Percentiles rank a stretch among this genome's conserved stretches.
phyloP scores from a whole-genome alignment of 2,329 filamentous ascomycete genomes.

The Amauroascus verrucosus region DNA sequence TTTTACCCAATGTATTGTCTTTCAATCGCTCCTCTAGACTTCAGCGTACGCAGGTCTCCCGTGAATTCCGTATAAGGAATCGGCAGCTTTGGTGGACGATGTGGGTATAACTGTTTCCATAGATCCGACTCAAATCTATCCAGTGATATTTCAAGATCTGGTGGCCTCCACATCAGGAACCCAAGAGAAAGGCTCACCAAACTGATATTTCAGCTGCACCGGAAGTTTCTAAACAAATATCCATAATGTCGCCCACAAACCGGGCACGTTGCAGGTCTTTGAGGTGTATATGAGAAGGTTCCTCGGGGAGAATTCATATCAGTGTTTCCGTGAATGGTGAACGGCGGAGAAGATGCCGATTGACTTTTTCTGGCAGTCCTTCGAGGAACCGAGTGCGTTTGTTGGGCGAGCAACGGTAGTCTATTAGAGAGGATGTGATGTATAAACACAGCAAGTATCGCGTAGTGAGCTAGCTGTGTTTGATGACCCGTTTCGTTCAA shows the following conservation, averaged over 20 bases:
- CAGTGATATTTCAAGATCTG: slow-evolving; percentile 24
- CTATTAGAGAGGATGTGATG: slow-evolving; percentile 30
- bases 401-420: slow-evolving; percentile 24
- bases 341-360: slow-evolving; percentile 26
- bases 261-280: slow-evolving; percentile 29
- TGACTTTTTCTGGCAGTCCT: slow-evolving; percentile 21
- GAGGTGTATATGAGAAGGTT: slow-evolving; percentile 26
- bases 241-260: slow-evolving; percentile 30
- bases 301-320: slow-evolving; percentile 32
- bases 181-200: slow-evolving; percentile 32
- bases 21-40: too few species aligned
- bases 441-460: slow-evolving; percentile 31
- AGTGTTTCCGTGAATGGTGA: slow-evolving; percentile 32
- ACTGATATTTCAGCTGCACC: slow-evolving; percentile 30
- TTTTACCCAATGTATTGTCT: too few species aligned
- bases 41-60: too few species aligned
- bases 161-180: slow-evolving; percentile 27
- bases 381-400: slow-evolving; percentile 28
- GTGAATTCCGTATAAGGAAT: too few species aligned
- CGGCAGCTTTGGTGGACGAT: too few species aligned
- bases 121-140: slow-evolving; percentile 28
- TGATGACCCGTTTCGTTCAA: slow-evolving; percentile 31
- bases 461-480: slow-evolving; percentile 24
- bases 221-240: slow-evolving; percentile 29
- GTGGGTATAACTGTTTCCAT: too few species aligned